Percentiles rank a stretch among this genome's conserved stretches.
Conservation (phyloP, 2,329 filamentous ascomycete genomes). For the Penicillium sp. region DNA sequence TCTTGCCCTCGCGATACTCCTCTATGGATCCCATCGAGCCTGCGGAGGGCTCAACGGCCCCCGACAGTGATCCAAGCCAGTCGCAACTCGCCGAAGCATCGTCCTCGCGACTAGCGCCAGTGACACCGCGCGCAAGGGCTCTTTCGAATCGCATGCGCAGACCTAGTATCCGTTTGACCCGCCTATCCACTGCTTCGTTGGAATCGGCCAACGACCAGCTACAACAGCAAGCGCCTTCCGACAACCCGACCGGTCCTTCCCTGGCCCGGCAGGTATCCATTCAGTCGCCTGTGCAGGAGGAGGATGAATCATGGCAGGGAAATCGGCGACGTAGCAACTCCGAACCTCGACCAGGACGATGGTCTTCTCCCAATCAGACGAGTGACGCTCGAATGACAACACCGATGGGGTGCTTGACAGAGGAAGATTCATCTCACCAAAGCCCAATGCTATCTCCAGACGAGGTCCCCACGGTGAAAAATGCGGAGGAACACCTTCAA, state of each 20-base stretch:
- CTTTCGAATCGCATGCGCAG: constrained; percentile 34
- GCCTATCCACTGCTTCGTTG: constrained; percentile 25
- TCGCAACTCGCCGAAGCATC: constrained; percentile 21
- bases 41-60: constrained; percentile 27
- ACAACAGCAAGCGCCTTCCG: constrained; percentile 15
- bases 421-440: constrained; percentile 39
- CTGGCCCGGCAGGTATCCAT: constrained; percentile 23
- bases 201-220: constrained; percentile 16
- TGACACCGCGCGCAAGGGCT: constrained; percentile 26
- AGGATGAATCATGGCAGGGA: constrained; percentile 33
- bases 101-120: constrained; percentile 21
- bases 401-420: constrained; percentile 35
- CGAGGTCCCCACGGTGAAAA: constrained; percentile 14
- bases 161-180: constrained; percentile 39
- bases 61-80: constrained; percentile 15
- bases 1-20: constrained; percentile 1
- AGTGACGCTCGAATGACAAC: constrained; percentile 28
- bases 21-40: constrained; percentile 47
- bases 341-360: constrained; percentile 43
- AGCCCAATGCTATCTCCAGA: constrained; percentile 18
- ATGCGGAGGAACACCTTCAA: constrained; percentile 19
- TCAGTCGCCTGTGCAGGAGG: constrained; percentile 26
- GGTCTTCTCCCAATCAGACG: constrained; percentile 33
- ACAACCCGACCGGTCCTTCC: constrained; percentile 19
- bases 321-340: constrained; percentile 47